phyloP scores from a whole-genome alignment of 805 yeast genomes.

The Pichia exigua region DNA sequence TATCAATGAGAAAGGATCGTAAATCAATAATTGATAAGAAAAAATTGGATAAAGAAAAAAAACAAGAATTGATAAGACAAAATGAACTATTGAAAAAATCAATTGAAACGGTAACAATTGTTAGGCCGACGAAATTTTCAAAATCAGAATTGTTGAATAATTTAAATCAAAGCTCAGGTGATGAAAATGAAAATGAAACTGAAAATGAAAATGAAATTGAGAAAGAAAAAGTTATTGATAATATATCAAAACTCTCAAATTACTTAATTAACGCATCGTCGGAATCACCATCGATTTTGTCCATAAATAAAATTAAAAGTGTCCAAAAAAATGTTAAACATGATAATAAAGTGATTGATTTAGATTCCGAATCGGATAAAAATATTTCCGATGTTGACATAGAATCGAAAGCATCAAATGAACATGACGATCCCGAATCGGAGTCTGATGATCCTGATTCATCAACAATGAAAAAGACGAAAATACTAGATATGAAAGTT shows the following conservation, averaged over 20 bases:
- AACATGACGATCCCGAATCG: background rate
- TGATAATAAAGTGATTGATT: background rate
- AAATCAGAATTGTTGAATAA: conserved; percentile 7
- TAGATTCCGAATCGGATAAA: conserved; percentile 1
- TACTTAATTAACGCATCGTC: background rate
- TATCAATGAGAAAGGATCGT: background rate
- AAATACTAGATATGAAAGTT: conserved; percentile 8
- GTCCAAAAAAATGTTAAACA: background rate
- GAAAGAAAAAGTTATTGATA: too few relatives aligned
- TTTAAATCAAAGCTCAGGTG: background rate
- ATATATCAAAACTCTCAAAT: background rate
- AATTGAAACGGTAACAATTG: conserved; percentile 11
- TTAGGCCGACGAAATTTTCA: conserved; percentile 16
- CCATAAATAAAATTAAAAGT: background rate
- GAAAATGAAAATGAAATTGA: background rate
- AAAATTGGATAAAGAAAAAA: conserved; percentile 5
- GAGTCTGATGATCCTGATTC: background rate
- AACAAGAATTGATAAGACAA: conserved; percentile 3
- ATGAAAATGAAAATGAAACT: background rate
- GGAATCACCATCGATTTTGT: background rate
- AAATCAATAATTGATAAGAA: conserved; percentile 2
- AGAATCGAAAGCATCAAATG: background rate
- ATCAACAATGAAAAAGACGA: conserved; percentile 2
- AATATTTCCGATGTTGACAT: background rate
- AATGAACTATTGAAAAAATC: conserved; percentile 8